Percentiles rank a stretch among this genome's conserved stretches.
Conservation (phyloP, 2,329 filamentous ascomycete genomes). For the Domatiomyces globalis region DNA sequence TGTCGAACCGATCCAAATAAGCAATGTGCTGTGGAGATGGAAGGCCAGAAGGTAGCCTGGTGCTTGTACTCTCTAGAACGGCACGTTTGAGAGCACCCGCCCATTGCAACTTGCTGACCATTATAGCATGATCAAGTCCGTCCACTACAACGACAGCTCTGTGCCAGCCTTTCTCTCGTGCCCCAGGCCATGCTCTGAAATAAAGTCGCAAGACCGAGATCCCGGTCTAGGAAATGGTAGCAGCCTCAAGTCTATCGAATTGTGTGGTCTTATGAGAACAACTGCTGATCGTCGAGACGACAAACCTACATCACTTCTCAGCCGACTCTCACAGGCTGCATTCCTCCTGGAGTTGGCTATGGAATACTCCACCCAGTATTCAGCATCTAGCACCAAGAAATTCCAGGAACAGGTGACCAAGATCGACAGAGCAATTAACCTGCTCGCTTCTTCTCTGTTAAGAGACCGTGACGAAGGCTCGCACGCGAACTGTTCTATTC, state of each 20-base stretch:
- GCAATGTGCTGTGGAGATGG: neutral
- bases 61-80: neutral
- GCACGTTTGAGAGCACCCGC: neutral
- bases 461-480: neutral
- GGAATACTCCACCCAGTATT: neutral
- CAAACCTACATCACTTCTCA: neutral
- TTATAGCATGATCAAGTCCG: neutral
- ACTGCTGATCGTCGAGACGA: neutral
- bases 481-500: neutral
- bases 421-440: neutral
- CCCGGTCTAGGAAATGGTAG: neutral
- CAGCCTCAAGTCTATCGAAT: neutral
- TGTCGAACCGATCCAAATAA: neutral
- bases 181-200: neutral
- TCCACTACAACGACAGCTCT: neutral
- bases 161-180: neutral
- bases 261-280: neutral
- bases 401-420: neutral
- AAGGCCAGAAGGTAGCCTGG: neutral
- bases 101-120: neutral
- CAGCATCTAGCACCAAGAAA: neutral
- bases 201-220: neutral
- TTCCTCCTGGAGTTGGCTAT: neutral
- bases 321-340: neutral
- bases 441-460: neutral